Conservation (phyloP, 345 rosid genomes). For the Rhodamnia argentea region DNA sequence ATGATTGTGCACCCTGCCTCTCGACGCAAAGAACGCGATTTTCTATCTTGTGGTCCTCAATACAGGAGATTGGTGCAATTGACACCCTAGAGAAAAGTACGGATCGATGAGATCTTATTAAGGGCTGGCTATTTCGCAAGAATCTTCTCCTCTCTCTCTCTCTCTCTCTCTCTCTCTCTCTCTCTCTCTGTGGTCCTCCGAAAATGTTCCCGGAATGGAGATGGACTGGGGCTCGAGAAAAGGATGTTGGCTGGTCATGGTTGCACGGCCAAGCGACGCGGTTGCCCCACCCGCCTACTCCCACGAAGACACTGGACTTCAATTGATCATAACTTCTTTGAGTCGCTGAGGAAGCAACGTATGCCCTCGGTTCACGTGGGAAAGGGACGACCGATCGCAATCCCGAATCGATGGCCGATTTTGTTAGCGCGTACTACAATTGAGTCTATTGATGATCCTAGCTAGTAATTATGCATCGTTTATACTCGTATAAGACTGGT, state of each 20-base stretch:
- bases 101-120: neutral
- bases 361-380: neutral
- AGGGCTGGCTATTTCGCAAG: neutral
- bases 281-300: neutral
- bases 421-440: neutral
- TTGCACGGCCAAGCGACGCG: neutral
- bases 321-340: neutral
- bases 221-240: neutral
- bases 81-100: neutral
- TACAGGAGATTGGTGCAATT: neutral
- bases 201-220: neutral
- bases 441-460: neutral
- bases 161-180: neutral
- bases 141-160: too few relatives aligned
- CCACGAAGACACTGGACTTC: neutral
- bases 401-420: neutral
- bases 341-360: neutral
- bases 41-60: neutral
- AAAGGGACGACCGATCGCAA: neutral
- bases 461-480: neutral
- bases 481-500: too few relatives aligned
- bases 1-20: accelerated
- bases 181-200: neutral
- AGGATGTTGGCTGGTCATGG: neutral
- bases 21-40: neutral